Conservation (phyloP, 2,329 filamentous ascomycete species). For the Cadophora luteo-olivacea region DNA sequence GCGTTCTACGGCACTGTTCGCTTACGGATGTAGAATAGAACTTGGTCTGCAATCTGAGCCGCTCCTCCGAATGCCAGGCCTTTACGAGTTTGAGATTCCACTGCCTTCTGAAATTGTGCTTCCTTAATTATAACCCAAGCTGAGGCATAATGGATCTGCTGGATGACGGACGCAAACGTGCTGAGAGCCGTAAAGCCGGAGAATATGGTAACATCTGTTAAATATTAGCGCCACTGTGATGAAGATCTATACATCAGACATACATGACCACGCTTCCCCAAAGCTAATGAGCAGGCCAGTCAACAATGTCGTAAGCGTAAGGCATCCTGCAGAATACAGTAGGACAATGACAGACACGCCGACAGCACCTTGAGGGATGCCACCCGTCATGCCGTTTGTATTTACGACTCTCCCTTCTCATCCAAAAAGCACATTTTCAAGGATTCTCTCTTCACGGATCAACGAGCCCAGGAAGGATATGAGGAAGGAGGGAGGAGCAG, state of each 20-base stretch:
- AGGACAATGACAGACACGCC: slow-evolving; percentile 39
- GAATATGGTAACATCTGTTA: slow-evolving; percentile 41
- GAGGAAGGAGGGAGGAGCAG: slow-evolving; percentile 1
- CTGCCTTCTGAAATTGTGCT: slow-evolving; percentile 47
- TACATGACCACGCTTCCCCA: slow-evolving; percentile 44
- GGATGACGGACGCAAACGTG: slow-evolving; percentile 40
- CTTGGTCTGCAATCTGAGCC: slow-evolving; percentile 50
- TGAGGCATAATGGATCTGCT: slow-evolving; percentile 43
- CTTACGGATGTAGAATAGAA: slow-evolving; percentile 57
- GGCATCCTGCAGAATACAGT: slow-evolving; percentile 41
- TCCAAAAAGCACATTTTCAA: slow-evolving; percentile 7
- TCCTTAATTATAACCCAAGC: slow-evolving; percentile 38
- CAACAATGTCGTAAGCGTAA: slow-evolving; percentile 35
- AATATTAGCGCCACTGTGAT: slow-evolving; percentile 11
- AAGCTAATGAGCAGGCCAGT: slow-evolving; percentile 41
- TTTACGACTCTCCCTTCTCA: slow-evolving; percentile 12
- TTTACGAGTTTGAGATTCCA: slow-evolving; percentile 47
- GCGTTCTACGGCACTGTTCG: slow-evolving; percentile 10
- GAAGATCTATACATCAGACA: background rate
- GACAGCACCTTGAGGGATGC: slow-evolving; percentile 38
- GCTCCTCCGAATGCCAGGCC: slow-evolving; percentile 52
- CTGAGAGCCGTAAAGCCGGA: slow-evolving; percentile 39
- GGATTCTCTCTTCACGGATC: background rate
- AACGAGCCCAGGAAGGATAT: background rate
- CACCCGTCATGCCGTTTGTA: slow-evolving; percentile 25